Evolutionary conservation across 2,329 filamentous ascomycete genomes (phyloP).

Genomic region (Coniochaeta prunicola): DNA sequence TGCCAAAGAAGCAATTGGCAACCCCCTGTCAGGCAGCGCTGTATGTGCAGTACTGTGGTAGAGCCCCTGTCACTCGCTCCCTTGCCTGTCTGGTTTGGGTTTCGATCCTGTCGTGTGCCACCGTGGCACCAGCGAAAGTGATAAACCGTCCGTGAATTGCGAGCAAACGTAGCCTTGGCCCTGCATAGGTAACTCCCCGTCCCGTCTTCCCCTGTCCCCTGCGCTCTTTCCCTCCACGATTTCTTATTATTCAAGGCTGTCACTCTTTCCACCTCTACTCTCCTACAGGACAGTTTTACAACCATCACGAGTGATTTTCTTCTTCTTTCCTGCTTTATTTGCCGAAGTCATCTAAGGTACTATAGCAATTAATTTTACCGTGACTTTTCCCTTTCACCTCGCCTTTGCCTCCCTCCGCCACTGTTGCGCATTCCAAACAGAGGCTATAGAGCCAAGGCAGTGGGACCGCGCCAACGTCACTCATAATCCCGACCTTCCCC

Average conservation of each 20-base stretch:
- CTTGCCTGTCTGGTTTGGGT: neutral
- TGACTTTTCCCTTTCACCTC: neutral
- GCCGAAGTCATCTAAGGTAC: too few relatives aligned
- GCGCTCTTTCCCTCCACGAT: neutral
- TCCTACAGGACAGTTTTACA: neutral
- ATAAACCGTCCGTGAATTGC: neutral
- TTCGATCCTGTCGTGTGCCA: slow-evolving; percentile 1
- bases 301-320: neutral
- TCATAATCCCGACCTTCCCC: neutral
- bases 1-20: neutral
- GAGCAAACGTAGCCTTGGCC: neutral
- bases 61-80: neutral
- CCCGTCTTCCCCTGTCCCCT: neutral
- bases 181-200: too few relatives aligned
- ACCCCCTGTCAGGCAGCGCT: too few relatives aligned
- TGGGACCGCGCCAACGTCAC: neutral
- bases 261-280: neutral
- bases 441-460: neutral
- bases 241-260: neutral
- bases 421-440: neutral
- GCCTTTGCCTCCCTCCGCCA: neutral
- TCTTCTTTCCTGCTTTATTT: neutral
- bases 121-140: neutral
- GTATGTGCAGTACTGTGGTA: too few relatives aligned
- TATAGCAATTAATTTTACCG: neutral